Evolutionary conservation across 345 rosid species (phyloP).

Genomic region (Eucalyptus tenuipes): DNA sequence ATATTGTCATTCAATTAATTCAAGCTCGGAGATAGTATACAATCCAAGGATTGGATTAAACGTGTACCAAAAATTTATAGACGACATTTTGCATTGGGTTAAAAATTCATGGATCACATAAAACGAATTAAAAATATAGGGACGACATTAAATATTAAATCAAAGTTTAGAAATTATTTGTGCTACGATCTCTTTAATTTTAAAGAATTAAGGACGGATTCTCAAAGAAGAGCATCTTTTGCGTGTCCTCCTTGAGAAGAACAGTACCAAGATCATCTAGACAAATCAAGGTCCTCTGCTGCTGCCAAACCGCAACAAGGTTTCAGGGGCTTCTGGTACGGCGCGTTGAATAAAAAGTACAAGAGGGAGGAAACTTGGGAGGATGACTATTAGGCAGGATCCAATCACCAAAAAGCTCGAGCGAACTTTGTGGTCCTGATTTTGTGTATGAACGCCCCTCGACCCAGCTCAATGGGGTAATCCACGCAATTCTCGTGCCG

Average conservation of each 20-base stretch:
- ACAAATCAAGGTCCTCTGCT: background rate
- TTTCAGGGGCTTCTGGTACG: background rate
- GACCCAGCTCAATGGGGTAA: background rate
- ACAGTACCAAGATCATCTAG: no score
- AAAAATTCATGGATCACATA: no score
- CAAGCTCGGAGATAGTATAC: fast-evolving
- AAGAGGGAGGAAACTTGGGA: background rate
- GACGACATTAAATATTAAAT: no score
- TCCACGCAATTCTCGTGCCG: background rate
- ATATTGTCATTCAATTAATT: fast-evolving
- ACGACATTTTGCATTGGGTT: no score
- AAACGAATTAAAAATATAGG: no score
- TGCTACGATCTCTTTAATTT: no score
- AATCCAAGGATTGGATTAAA: fast-evolving
- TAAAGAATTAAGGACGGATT: no score
- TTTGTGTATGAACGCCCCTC: fast-evolving
- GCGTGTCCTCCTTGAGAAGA: no score
- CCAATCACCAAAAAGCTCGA: background rate
- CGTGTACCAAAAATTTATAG: no score
- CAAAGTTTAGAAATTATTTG: no score
- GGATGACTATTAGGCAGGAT: background rate
- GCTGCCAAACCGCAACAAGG: background rate
- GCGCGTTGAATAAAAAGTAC: background rate
- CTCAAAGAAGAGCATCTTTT: no score
- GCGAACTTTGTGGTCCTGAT: background rate